Percentiles rank a stretch among this genome's conserved stretches.
Conservation (phyloP, 768 basidiomycete genomes). For the Daedaleopsis sinensis region DNA sequence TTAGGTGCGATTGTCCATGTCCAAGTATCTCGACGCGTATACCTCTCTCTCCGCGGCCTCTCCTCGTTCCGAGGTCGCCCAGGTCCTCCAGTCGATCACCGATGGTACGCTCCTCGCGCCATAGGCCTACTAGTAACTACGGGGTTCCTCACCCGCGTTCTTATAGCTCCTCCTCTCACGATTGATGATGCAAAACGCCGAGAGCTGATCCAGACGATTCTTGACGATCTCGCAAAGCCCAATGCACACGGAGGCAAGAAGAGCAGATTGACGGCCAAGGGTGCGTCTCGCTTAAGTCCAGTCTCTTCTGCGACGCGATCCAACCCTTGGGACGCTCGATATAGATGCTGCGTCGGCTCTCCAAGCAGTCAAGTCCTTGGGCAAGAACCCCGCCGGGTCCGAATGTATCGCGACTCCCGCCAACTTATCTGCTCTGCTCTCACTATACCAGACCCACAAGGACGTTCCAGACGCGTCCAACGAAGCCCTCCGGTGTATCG, state of each 20-base stretch:
- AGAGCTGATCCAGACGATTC: constrained; percentile 49
- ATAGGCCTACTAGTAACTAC: constrained; percentile 4
- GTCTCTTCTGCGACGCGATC: constrained; percentile 7
- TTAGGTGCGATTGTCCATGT: constrained; percentile 38
- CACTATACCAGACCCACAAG: constrained; percentile 53
- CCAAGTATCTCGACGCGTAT: constrained; percentile 50
- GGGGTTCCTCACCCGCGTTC: constrained; percentile 6
- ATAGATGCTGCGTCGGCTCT: constrained; percentile 74
- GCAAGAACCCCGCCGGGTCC: constrained; percentile 71
- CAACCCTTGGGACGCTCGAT: neutral
- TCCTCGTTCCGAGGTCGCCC: constrained; percentile 45
- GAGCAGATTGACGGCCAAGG: constrained; percentile 55
- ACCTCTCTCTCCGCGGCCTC: constrained; percentile 50
- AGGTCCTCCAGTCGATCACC: constrained; percentile 53
- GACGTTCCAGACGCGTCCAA: constrained; percentile 60
- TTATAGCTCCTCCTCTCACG: constrained; percentile 48
- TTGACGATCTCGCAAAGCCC: constrained; percentile 28
- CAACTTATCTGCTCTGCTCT: constrained; percentile 61
- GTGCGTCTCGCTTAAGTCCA: constrained; percentile 41
- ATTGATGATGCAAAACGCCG: constrained; percentile 52
- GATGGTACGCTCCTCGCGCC: constrained; percentile 41
- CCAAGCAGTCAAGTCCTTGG: constrained; percentile 73
- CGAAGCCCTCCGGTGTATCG: constrained; percentile 76
- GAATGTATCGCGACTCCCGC: constrained; percentile 53
- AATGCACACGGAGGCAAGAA: constrained; percentile 40